These are phyloP conservation scores for Fusarium buxicola DNA, from an alignment of 2,329 filamentous ascomycete genomes.

Conservation along the genomic window DNA sequence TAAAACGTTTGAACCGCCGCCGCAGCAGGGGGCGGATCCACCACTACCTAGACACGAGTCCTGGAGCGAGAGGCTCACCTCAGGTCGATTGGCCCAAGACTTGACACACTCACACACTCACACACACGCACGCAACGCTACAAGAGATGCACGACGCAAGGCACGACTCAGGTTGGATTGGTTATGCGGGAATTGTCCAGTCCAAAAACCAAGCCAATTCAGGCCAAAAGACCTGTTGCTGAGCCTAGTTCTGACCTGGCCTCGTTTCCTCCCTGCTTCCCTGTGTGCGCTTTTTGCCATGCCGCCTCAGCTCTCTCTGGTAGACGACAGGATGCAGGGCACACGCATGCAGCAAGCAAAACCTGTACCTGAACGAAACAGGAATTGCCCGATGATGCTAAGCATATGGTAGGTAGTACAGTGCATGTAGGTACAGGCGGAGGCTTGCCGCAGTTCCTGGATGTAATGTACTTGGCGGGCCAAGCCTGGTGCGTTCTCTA, in stretches of 20 bases:
- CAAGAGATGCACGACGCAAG: constrained; percentile 26
- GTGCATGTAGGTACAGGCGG: background rate
- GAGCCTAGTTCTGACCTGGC: background rate
- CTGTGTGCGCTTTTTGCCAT: background rate
- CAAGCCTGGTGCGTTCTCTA: constrained; percentile 11
- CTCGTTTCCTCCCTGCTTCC: constrained; percentile 26
- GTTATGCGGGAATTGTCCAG: constrained; percentile 32
- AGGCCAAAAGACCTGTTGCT: constrained; percentile 12
- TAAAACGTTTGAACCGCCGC: constrained; percentile 29
- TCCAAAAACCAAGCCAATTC: constrained; percentile 13
- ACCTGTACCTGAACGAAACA: constrained; percentile 22
- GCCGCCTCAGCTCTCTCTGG: constrained; percentile 4
- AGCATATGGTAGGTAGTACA: background rate
- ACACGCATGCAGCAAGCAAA: constrained; percentile 23
- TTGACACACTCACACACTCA: constrained; percentile 3
- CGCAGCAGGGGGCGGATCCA: constrained; percentile 12
- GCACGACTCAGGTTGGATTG: constrained; percentile 38
- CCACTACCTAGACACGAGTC: background rate
- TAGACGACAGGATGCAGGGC: constrained; percentile 9
- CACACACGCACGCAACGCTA: constrained; percentile 1
- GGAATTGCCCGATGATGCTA: constrained; percentile 1
- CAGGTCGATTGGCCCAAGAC: constrained; percentile 4
- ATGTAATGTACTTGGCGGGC: constrained; percentile 9
- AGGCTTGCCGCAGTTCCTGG: constrained; percentile 4
- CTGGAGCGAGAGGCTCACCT: too few relatives aligned